These are phyloP conservation scores for Aeschynomene evenia DNA, from an alignment of 306 rosid genomes.

Conservation along the genomic window DNA sequence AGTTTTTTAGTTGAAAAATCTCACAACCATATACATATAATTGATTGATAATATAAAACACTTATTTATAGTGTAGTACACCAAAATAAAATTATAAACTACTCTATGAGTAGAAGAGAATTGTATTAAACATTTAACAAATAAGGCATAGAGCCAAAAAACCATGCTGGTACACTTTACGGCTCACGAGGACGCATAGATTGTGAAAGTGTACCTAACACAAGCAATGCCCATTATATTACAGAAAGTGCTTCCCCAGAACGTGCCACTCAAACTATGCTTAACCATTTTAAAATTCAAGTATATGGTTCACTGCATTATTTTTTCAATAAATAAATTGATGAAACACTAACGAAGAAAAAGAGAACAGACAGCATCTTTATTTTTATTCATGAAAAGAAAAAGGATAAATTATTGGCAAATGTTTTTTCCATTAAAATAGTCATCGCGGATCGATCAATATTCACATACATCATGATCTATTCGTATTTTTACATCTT, in stretches of 20 bases:
- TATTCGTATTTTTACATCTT: not conserved
- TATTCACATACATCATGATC: not conserved
- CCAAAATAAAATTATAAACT: too few species aligned
- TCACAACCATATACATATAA: too few species aligned
- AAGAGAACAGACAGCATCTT: constrained; percentile 25
- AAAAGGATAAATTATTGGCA: not conserved
- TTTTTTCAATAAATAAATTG: not conserved
- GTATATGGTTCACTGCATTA: not conserved
- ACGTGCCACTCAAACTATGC: constrained; percentile 12
- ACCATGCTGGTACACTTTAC: not conserved
- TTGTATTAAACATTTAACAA: not conserved
- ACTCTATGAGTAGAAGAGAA: too few species aligned
- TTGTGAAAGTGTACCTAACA: not conserved
- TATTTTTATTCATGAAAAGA: not conserved
- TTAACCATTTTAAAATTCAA: not conserved
- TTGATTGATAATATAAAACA: too few species aligned
- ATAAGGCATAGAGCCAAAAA: constrained; percentile 26
- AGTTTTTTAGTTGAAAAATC: too few species aligned
- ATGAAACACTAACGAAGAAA: not conserved
- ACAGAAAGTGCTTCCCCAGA: not conserved
- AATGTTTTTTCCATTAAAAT: not conserved
- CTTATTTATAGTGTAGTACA: too few species aligned
- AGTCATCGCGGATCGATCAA: not conserved
- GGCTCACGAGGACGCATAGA: not conserved
- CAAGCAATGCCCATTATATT: not conserved